A percentile compares a stretch with the other conserved stretches of the same genome.
Conservation (phyloP, 2,329 filamentous ascomycete species). For the Arthrobotrys megalospora region DNA sequence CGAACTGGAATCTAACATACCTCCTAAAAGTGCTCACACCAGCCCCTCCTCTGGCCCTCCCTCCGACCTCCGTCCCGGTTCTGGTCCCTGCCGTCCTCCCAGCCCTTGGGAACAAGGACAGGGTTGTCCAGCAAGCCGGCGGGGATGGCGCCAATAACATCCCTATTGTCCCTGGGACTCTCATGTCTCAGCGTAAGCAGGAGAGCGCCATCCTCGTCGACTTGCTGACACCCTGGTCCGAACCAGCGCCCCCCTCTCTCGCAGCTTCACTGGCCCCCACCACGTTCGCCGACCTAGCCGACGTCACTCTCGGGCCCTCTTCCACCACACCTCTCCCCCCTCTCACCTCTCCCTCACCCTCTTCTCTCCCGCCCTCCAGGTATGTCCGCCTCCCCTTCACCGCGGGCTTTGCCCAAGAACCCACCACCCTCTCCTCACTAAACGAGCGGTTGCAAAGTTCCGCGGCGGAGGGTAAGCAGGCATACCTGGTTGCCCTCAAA, state of each 20-base stretch:
- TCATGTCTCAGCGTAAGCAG: background rate
- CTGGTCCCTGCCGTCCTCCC: background rate
- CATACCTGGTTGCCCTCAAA: slow-evolving; percentile 9
- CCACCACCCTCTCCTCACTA: background rate
- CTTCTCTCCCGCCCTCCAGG: background rate
- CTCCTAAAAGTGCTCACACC: background rate
- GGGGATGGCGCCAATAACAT: slow-evolving; percentile 4
- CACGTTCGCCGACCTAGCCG: background rate
- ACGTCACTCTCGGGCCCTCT: background rate
- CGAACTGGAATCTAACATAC: background rate
- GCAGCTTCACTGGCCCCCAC: background rate
- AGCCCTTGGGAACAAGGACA: background rate
- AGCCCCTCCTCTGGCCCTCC: background rate
- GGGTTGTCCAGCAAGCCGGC: background rate
- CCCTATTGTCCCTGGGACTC: background rate
- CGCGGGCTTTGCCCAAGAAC: background rate
- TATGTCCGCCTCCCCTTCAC: background rate
- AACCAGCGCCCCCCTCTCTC: background rate
- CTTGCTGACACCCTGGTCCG: background rate
- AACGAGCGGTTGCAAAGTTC: background rate
- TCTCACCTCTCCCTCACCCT: background rate
- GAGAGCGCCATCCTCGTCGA: slow-evolving; percentile 2
- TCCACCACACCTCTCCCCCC: background rate
- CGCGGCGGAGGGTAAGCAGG: background rate
- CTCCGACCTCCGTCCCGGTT: too few relatives aligned